Base-by-base conservation (phyloP, 2,329 filamentous ascomycete genomes). In the Aspergillus japonicus region DNA sequence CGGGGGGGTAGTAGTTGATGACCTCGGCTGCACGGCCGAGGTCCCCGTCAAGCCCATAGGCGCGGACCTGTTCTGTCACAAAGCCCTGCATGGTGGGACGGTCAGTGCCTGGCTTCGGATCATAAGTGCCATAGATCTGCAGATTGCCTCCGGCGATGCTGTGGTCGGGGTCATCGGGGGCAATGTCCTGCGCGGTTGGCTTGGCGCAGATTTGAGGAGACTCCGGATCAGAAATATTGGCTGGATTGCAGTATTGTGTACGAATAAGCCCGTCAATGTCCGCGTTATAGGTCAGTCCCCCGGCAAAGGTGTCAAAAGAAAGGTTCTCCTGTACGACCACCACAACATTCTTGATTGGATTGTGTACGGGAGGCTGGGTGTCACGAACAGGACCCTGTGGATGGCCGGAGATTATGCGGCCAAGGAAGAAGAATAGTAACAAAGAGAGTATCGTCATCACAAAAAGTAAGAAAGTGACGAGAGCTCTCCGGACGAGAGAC, bases 341-440 rank as follows among this genome's bases (percentile, higher is more conserved):
- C 50, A 82, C 79, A 5, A 81, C 78, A 63, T 79, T 79, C 68
- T 81, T 81, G 68, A 82, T 82, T 58, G 77, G 78, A 52, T 48
- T 19, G 54, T 47, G 26, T 29, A 33, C 47, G 35, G 29, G 11
- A 35, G 47, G 29, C 12, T 19, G 19, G 19, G 33, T 26, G 16
- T 26, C 24, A 7, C 48, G 16, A 16, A 21, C 29, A 19, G 56
- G 54, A 11, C 31, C 16, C 35, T 59, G 62, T 10, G 60, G 57
- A 3, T 57, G 48, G 12, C 54, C 56, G n/a, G 49, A 24, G n/a
- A 60, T 59, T n/a, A 58, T 56, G n/a, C 58, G 11, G 6, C 60
- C 62, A 42, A 66, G 53, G 12, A 56, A 57, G 48, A 64, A 57
- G 53, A 65, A 53, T 2, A 52, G 21, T 4, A 54, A 16, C 14